Base-by-base conservation (phyloP, 169 alveolate species). In the Plasmodium knowlesi region DNA sequence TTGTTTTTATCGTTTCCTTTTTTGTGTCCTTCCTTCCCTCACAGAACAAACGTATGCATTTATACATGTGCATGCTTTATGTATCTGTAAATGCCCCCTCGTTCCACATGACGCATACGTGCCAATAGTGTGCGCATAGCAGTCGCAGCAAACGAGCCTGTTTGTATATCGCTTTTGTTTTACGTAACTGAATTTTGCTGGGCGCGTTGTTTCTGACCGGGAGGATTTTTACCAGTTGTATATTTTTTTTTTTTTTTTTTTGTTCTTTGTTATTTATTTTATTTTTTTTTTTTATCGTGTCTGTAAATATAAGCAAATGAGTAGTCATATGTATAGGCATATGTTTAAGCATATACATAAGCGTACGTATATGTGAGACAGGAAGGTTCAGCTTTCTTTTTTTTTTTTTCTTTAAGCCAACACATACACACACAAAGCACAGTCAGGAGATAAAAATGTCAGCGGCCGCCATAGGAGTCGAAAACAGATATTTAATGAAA, bases 401-500 rank as follows among this genome's bases (percentile, higher is more conserved):
- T 32, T 34, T 12, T 16, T n/a, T n/a, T n/a, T n/a, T n/a, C n/a
- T n/a, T n/a, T n/a, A n/a, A n/a, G n/a, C n/a, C n/a, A n/a, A 5
- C 8, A 9, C 37, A 4, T 78, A 14, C 70, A 25, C 37, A 19
- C 19, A 43, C 28, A 37, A 82, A 82, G 34, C 1, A 72, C 37
- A 41, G 16, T 46, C 10, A 32, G 12, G 6, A 19, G 9, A 79
- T 10, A 0, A 88, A 25, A 79, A 88, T 88, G 94, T 88, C 94
- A 39, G 89, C 90, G 5, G 89, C 73, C 32, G 88, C 94, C 46
- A 39, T 88, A 32, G 89, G 89, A 30, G 94, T 88, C 1, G 94
- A 88, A n/a, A 88, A 79, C 34, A 78, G 94, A 57, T 79, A 74
- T 54, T 79, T 88, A 43, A 88, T 88, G 89, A 88, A 88, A 30